phyloP scores from a whole-genome alignment of 1,284 basidiomycete species.

The Fistulina hepatica region DNA sequence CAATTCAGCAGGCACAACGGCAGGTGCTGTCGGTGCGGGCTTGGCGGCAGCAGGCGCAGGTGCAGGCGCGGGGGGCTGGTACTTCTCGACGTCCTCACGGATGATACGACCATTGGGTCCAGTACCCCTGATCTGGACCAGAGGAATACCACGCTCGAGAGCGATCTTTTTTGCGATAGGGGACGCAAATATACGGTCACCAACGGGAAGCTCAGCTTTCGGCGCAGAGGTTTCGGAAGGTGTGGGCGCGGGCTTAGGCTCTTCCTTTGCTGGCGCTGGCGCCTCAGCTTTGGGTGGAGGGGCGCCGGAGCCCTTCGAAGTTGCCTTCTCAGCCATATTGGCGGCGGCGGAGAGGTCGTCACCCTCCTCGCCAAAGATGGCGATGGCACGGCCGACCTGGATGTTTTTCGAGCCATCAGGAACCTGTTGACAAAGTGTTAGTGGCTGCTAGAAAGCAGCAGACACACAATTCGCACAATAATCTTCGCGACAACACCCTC shows the following conservation, averaged over 20 bases:
- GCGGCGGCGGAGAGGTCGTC: constrained; percentile 83
- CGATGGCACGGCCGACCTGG: constrained; percentile 78
- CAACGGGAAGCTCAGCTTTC: constrained; percentile 46
- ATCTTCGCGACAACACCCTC: constrained; percentile 94
- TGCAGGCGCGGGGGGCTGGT: constrained; percentile 45
- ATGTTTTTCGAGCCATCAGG: constrained; percentile 82
- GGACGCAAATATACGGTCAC: constrained; percentile 85
- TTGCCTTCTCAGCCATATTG: constrained; percentile 61
- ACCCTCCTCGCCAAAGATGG: constrained; percentile 86
- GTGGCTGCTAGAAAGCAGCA: constrained; percentile 2
- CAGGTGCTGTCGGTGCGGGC: no score
- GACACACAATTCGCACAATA: constrained; percentile 38
- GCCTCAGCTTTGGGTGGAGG: constrained; percentile 22
- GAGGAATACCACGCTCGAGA: constrained; percentile 87
- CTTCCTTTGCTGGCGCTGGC: constrained; percentile 29
- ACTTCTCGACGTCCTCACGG: constrained; percentile 90
- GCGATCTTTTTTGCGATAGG: constrained; percentile 97
- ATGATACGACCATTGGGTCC: constrained; percentile 93
- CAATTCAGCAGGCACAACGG: no score
- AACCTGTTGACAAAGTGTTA: constrained; percentile 35
- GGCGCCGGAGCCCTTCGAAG: constrained; percentile 22
- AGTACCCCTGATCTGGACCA: constrained; percentile 86
- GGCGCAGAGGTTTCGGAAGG: constrained; percentile 30
- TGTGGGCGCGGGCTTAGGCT: constrained; percentile 22
- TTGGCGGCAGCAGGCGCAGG: constrained; percentile 23